These are phyloP conservation scores for Apiotrichum siamense DNA, from an alignment of 1,284 basidiomycete species.

Conservation along the genomic window DNA sequence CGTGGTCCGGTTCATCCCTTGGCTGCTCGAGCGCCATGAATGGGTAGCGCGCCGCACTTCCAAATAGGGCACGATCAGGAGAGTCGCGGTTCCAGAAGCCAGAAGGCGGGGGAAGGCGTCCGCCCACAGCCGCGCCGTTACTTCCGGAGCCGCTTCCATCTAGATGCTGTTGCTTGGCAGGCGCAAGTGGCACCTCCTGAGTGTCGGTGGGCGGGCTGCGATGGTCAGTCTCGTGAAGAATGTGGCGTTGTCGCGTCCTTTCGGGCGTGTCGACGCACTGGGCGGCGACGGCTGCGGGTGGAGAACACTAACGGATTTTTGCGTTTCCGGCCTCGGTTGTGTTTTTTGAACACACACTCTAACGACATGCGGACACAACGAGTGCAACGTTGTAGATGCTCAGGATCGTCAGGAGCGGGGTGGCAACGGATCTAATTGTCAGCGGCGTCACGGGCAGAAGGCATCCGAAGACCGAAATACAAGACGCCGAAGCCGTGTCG, in stretches of 20 bases:
- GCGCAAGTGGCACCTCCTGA: constrained; percentile 4
- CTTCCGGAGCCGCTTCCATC: constrained; percentile 1
- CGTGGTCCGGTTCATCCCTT: constrained; percentile 1
- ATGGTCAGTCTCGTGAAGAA: not conserved
- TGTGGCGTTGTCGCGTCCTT: not conserved
- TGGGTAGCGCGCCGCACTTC: constrained; percentile 11
- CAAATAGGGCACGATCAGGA: constrained; percentile 11
- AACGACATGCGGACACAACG: constrained; percentile 29
- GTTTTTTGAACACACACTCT: constrained; percentile 31
- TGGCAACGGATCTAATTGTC: constrained; percentile 32
- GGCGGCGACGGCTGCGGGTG: not conserved
- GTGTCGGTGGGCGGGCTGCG: not conserved
- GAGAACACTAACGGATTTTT: constrained; percentile 24
- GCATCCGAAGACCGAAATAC: too few relatives aligned
- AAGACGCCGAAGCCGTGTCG: not conserved
- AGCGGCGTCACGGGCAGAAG: not conserved
- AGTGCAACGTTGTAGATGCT: constrained; percentile 26
- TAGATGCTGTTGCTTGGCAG: constrained; percentile 8
- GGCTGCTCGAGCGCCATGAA: constrained; percentile 14
- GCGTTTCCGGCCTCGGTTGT: constrained; percentile 30
- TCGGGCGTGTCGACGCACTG: too few relatives aligned
- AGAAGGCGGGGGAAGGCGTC: not conserved
- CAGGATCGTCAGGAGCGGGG: constrained; percentile 29
- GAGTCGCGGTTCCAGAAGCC: constrained; percentile 13
- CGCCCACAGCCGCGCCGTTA: not conserved